Percentiles rank a stretch among this genome's conserved stretches.
These are phyloP conservation scores for Filosporella fistucella DNA, from an alignment of 495 filamentous ascomycete species.

Conservation along the genomic window DNA sequence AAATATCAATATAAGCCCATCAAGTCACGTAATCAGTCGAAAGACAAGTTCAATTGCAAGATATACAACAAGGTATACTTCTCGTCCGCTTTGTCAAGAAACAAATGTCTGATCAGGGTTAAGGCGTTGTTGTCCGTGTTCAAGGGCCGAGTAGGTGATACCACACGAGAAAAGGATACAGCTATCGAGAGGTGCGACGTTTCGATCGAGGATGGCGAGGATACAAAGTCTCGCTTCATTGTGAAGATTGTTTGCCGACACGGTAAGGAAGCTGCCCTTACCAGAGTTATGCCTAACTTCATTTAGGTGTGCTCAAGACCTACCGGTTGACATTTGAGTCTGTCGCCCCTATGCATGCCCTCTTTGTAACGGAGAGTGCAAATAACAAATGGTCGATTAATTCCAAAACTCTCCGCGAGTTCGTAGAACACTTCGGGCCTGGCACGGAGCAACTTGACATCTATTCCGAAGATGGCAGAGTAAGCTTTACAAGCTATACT, in stretches of 20 bases:
- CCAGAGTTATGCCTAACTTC: not conserved
- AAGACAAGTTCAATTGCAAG: conserved; percentile 66
- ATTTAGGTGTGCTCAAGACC: conserved; percentile 76
- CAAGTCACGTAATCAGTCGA: conserved; percentile 18
- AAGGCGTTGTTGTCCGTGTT: conserved; percentile 74
- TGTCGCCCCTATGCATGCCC: conserved; percentile 74
- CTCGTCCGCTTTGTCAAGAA: not conserved
- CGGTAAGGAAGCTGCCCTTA: conserved; percentile 26
- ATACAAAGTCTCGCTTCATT: conserved; percentile 72
- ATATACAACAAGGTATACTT: conserved; percentile 61
- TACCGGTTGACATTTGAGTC: conserved; percentile 91
- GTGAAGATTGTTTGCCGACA: conserved; percentile 83
- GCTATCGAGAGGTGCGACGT: conserved; percentile 86
- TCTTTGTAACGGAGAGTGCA: conserved; percentile 70
- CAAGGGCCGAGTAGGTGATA: conserved; percentile 55
- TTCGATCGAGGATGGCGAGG: conserved; percentile 66
- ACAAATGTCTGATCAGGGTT: not conserved
- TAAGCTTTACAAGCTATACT: conserved; percentile 89
- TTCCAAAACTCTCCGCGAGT: conserved; percentile 69
- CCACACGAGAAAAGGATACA: conserved; percentile 58
- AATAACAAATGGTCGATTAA: conserved; percentile 76
- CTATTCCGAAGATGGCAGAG: conserved; percentile 63
- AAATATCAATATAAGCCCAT: conserved; percentile 60
- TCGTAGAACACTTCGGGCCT: conserved; percentile 86
- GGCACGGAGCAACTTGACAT: conserved; percentile 92